Evolutionary conservation across 345 rosid genomes (phyloP), one percentile per base, ranked within the genome.

Genomic region (Populus alba): DNA sequence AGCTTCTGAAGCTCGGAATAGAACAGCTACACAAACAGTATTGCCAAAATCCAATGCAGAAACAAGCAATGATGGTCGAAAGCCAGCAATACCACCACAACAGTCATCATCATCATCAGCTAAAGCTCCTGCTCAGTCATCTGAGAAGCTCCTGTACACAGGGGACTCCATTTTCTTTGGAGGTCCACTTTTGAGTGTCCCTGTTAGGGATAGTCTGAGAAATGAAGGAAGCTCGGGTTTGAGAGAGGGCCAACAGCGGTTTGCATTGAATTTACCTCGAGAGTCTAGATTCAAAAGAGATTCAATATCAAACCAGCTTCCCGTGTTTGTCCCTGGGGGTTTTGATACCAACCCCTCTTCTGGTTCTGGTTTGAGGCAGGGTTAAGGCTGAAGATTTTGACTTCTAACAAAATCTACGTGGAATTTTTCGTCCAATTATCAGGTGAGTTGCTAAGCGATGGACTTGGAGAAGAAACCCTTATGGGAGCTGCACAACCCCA

Each of bases 161-260:
- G 97, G 99, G 41, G 97, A 92, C 76, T 92, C 98, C 8, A 94
- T 96, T 80, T 96, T 96, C 94, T 94, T 90, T 76, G 98, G 97
- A 10, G 99, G 99, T 6, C 99, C 99, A 13, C 90, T 92, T 43
- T 85, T 92, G 80, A 90, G 89, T 43, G 88, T 83, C 75, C 93
- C 93, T 0, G 79, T 72, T 15, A 86, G 92, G 84, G 93, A 95
- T 80, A 80, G 81, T 75, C 68, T 77, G 71, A 90, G 91, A 87
- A 87, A 86, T 70, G 92, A 88, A 35, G 87, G 86, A 72, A 84
- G 79, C 73, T 86, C 73, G 2, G 87, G 81, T 70, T 77, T 81
- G 9, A 83, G 91, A 78, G 97, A 91, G 68, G 88, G 87, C 53
- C 92, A 82, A 53, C 97, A 88, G 65, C 90, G 96, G 79, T 29